These are phyloP conservation scores for Panus rudis DNA, from an alignment of 768 basidiomycete genomes.

Conservation along the genomic window DNA sequence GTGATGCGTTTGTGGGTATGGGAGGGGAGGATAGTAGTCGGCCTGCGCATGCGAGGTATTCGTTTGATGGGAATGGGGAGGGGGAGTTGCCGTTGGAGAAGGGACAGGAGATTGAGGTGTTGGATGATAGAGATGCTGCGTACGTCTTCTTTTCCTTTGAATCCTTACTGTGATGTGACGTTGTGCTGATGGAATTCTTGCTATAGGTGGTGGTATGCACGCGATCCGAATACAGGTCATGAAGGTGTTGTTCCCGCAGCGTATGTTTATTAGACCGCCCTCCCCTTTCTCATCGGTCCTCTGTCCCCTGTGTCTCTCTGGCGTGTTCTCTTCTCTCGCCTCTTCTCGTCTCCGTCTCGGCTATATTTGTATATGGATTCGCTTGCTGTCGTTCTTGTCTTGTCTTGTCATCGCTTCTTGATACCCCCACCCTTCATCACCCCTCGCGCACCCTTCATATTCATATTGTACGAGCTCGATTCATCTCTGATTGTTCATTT, in stretches of 20 bases:
- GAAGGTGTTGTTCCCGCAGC: conserved; percentile 91
- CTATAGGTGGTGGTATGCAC: conserved; percentile 88
- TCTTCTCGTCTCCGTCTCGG: neutral
- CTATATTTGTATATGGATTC: neutral
- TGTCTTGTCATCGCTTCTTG: conserved; percentile 19
- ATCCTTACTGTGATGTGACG: neutral
- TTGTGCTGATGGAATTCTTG: conserved; percentile 13
- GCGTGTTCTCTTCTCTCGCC: neutral
- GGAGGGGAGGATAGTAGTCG: conserved; percentile 62
- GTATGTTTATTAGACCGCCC: conserved; percentile 65
- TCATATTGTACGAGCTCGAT: too few relatives aligned
- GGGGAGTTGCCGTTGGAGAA: conserved; percentile 68
- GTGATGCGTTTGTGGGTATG: conserved; percentile 52
- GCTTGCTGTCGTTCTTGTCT: conserved; percentile 15
- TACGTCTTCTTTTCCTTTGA: conserved; percentile 32
- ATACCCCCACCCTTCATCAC: too few relatives aligned
- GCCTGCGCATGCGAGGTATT: conserved; percentile 74
- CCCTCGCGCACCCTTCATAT: too few relatives aligned
- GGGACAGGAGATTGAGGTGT: conserved; percentile 65
- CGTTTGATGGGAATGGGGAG: conserved; percentile 72
- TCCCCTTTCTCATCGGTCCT: conserved; percentile 7
- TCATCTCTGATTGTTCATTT: too few relatives aligned
- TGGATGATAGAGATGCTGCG: conserved; percentile 78
- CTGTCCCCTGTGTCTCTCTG: conserved; percentile 3
- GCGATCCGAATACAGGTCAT: conserved; percentile 68